Base-by-base conservation (phyloP, 768 basidiomycete species). In the Paxillus rubicundulus region DNA sequence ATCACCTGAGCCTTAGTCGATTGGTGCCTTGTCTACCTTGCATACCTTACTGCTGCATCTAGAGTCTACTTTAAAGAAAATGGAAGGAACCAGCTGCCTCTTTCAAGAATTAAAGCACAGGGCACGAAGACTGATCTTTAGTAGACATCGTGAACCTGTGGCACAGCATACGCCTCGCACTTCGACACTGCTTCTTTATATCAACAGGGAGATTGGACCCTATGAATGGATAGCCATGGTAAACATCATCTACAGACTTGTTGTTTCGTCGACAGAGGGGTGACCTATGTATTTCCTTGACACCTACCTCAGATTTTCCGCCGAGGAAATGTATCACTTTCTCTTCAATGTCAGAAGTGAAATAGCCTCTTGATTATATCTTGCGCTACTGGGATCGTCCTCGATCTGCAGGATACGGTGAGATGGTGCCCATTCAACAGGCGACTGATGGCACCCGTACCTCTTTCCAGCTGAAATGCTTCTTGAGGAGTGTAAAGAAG, bases 401-500 rank as follows among this genome's bases (percentile, higher is more conserved):
- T 61, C 61, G 18, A 88, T 78, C 84, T 90, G 57, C 21, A 27
- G 20, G 18, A 44, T 27, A 42, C 17, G 27, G 17, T 47, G 30
- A 57, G 43, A 39, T 21, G 13, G 12, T 44, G 54, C 37, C 40
- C 57, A 9, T 34, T 47, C 24, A 7, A 34, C 18, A 45, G 37
- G 4, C n/a, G 42, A 27, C 24, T 8, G 32, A 45, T 33, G 36
- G 14, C 42, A 33, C 45, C 18, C 71, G 47, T 66, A 85, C 87
- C 71, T 85, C 80, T 56, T 66, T 69, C 88, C 90, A 91, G 5
- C 67, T 74, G 65, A 95, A 95, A 47, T 82, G 74, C 61, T 88
- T 93, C 66, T 80, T 90, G 53, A 95, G 74, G 61, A 93, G 67
- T 0, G 73, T 65, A 66, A 96, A 96, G 71, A 96, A 95, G 1